Conservation (phyloP, 1,284 basidiomycete species). For the Cutaneotrichosporon mucoides region DNA sequence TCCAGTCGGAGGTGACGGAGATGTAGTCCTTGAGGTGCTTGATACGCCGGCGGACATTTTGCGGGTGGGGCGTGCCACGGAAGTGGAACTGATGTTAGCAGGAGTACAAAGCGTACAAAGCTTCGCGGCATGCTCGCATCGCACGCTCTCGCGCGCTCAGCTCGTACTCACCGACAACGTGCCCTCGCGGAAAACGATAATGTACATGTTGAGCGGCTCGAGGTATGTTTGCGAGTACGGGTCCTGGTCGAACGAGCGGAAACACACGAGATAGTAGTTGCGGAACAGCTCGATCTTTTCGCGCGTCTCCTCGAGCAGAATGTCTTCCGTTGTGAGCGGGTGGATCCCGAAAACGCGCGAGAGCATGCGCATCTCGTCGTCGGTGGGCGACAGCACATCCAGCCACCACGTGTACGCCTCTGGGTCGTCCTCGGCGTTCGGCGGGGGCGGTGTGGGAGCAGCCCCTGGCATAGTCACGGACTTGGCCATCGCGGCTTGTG, state of each 20-base stretch:
- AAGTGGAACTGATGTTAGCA: slow-evolving; percentile 76
- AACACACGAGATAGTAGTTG: slow-evolving; percentile 99
- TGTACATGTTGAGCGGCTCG: slow-evolving; percentile 99
- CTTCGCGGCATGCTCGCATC: no score
- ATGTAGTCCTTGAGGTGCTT: slow-evolving; percentile 99
- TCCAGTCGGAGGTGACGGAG: slow-evolving; percentile 98
- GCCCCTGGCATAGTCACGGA: neutral
- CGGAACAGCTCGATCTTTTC: slow-evolving; percentile 99
- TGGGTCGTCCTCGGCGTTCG: slow-evolving; percentile 34
- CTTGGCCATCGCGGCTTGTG: neutral
- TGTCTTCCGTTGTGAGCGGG: slow-evolving; percentile 98
- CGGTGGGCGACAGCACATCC: slow-evolving; percentile 89
- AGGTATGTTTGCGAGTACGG: slow-evolving; percentile 95
- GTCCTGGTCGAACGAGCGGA: slow-evolving; percentile 98
- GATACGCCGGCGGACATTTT: slow-evolving; percentile 95
- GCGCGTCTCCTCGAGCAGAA: slow-evolving; percentile 97
- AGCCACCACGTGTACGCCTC: slow-evolving; percentile 96
- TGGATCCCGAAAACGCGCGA: slow-evolving; percentile 96
- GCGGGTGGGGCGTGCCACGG: slow-evolving; percentile 92
- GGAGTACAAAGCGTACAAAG: neutral
- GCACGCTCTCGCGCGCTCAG: neutral
- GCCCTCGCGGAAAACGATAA: slow-evolving; percentile 98
- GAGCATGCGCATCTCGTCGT: slow-evolving; percentile 96
- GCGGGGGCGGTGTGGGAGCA: slow-evolving; percentile 1
- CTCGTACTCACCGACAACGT: slow-evolving; percentile 68